A percentile compares a stretch with the other conserved stretches of the same genome.
These are phyloP conservation scores for Hygrocybe punicea DNA, from an alignment of 768 basidiomycete genomes.

Conservation along the genomic window DNA sequence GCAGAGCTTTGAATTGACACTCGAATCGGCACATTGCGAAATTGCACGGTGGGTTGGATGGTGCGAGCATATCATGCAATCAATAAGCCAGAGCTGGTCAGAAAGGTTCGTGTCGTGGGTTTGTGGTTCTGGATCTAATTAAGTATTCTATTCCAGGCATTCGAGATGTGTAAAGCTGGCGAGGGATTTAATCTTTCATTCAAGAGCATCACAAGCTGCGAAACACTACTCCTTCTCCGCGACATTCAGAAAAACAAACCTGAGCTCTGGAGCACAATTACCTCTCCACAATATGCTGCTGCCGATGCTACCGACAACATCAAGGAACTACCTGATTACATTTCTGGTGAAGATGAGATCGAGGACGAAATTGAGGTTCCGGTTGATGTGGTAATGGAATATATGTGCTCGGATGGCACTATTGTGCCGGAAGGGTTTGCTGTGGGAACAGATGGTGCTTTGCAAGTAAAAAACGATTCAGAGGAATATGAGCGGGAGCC, in stretches of 20 bases:
- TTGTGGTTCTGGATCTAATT: slow-evolving; percentile 4
- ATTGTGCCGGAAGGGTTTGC: neutral
- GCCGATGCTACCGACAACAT: neutral
- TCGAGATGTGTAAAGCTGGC: slow-evolving; percentile 6
- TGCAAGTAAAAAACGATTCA: neutral
- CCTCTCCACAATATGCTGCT: neutral
- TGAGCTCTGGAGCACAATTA: slow-evolving; percentile 6
- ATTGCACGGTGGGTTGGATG: slow-evolving; percentile 31
- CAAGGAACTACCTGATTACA: neutral
- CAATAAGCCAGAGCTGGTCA: slow-evolving; percentile 26
- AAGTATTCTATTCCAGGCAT: slow-evolving; percentile 3
- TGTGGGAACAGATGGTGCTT: neutral
- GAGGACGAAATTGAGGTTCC: slow-evolving; percentile 11
- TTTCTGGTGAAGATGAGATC: slow-evolving; percentile 1
- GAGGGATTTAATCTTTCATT: slow-evolving; percentile 9
- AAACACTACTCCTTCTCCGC: neutral
- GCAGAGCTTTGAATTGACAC: slow-evolving; percentile 20
- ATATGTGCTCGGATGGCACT: neutral
- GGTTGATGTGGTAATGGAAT: neutral
- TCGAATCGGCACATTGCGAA: slow-evolving; percentile 16
- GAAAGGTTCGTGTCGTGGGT: slow-evolving; percentile 23
- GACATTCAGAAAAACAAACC: slow-evolving; percentile 6
- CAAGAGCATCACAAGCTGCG: slow-evolving; percentile 5
- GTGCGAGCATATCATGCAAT: slow-evolving; percentile 30
- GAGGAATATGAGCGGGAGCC: neutral